Conservation (phyloP, 1,139 yeast species). For the Blastobotrys proliferans region DNA sequence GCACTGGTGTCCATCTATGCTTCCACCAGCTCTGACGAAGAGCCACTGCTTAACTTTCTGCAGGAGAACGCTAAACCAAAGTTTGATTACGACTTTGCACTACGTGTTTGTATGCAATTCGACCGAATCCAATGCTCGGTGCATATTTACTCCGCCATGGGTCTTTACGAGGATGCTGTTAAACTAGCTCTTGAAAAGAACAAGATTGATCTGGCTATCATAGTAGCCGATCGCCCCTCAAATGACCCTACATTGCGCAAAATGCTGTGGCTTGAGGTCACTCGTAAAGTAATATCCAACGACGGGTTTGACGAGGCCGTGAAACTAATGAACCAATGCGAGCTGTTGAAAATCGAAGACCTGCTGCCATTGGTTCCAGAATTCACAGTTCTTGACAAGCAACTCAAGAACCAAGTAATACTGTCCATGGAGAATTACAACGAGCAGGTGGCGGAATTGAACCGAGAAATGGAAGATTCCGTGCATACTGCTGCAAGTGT, state of each 20-base stretch:
- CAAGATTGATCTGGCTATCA: conserved; percentile 57
- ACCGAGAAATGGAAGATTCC: conserved; percentile 75
- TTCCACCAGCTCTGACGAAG: conserved; percentile 46
- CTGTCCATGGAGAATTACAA: conserved; percentile 72
- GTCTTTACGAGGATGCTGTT: conserved; percentile 76
- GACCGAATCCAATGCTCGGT: conserved; percentile 63
- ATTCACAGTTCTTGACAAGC: conserved; percentile 68
- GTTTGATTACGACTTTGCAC: conserved; percentile 63
- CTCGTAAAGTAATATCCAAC: conserved; percentile 52
- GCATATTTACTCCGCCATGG: conserved; percentile 61
- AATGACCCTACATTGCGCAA: conserved; percentile 53
- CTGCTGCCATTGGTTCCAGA: conserved; percentile 82
- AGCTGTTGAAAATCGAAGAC: conserved; percentile 70
- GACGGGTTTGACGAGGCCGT: conserved; percentile 33
- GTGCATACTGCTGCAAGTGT: conserved; percentile 60
- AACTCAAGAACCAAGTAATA: conserved; percentile 76
- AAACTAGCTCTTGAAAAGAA: conserved; percentile 62
- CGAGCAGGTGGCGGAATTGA: conserved; percentile 54
- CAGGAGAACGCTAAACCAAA: conserved; percentile 34
- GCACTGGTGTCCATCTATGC: conserved; percentile 70
- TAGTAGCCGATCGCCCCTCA: conserved; percentile 51
- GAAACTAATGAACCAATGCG: conserved; percentile 47
- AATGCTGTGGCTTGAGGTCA: conserved; percentile 68
- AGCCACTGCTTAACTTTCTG: conserved; percentile 47
- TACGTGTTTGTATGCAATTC: conserved; percentile 66